Evolutionary conservation across 2,329 filamentous ascomycete species (phyloP), one percentile per base, ranked within the genome.

Genomic region (Penicillium frequentans): DNA sequence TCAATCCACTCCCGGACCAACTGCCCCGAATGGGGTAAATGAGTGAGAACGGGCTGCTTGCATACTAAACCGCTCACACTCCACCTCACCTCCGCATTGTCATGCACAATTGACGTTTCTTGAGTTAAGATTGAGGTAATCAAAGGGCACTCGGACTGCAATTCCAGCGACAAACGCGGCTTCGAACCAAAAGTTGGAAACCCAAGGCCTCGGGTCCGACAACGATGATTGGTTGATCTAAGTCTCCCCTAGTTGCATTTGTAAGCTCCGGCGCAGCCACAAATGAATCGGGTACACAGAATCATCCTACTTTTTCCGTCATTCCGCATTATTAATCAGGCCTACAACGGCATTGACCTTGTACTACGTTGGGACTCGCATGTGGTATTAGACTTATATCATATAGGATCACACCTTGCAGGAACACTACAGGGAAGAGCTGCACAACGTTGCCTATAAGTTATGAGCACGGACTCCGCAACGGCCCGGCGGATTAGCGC

Each of bases 101-200:
- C 23, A 43, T 42, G 19, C 21, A 39, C 13, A 24, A 24, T 39
- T 37, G 48, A 37, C 48, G 14, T 42, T 50, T 39, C 14, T 31
- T 8, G 46, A 48, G 46, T 19, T 21, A 21, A 31, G 23, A 3
- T 13, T 48, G 46, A 47, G 26, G 23, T 16, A 29, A 47, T 27
- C 13, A 21, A 10, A 10, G 13, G 16, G 19, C 4, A 50, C 14
- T 21, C 21, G 46, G 16, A n/a, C 23, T 23, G 6, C 4, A 45
- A 48, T 59, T 50, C 16, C 51, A 58, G 60, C 60, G 55, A 60
- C 49, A 56, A 58, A 52, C 59, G 59, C 61, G 61, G 52, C 49
- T 43, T 35, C 29, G 23, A 14, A 31, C 45, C 27, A 49, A 55
- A 37, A 49, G 14, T 37, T 37, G 5, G 21, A 31, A 46, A 42